A percentile compares a stretch with the other conserved stretches of the same genome.
These are phyloP conservation scores for Cyphellophora attinorum DNA, from an alignment of 2,329 filamentous ascomycete species.

Conservation along the genomic window DNA sequence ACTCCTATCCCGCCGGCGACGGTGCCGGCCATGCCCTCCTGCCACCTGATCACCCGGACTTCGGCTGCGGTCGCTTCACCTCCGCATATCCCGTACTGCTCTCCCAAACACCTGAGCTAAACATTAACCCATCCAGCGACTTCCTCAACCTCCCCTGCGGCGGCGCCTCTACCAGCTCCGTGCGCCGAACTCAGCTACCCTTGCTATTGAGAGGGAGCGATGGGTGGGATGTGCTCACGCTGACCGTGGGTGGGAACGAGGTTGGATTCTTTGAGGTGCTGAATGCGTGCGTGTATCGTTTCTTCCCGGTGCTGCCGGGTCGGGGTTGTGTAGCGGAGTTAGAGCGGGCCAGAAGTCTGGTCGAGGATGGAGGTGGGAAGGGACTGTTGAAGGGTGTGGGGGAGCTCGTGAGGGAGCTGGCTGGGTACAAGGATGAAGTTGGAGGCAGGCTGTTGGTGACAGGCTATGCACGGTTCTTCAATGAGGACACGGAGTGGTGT, in stretches of 20 bases:
- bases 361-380: slow-evolving; percentile 13
- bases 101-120: slow-evolving; percentile 9
- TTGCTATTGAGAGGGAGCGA: too few species aligned
- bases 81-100: slow-evolving; percentile 20
- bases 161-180: slow-evolving; percentile 12
- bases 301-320: slow-evolving; percentile 12
- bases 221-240: slow-evolving; percentile 16
- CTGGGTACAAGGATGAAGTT: slow-evolving; percentile 4
- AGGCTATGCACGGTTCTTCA: slow-evolving; percentile 19
- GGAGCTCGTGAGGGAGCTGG: slow-evolving; percentile 10
- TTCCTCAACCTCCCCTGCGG: slow-evolving; percentile 20
- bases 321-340: slow-evolving; percentile 14
- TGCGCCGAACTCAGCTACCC: slow-evolving; percentile 15
- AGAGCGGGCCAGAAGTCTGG: slow-evolving; percentile 9
- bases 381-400: slow-evolving; percentile 16
- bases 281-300: slow-evolving; percentile 21
- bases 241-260: slow-evolving; percentile 22
- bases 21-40: slow-evolving; percentile 17
- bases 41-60: slow-evolving; percentile 5
- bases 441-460: slow-evolving; percentile 15
- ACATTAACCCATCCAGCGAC: slow-evolving; percentile 4
- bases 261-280: slow-evolving; percentile 20
- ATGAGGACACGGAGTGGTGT: slow-evolving; percentile 13
- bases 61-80: slow-evolving; percentile 17
- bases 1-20: slow-evolving; percentile 21